Percentiles rank a stretch among this genome's conserved stretches.
Conservation (phyloP, 169 alveolate genomes). For the Plasmodium coatneyi region DNA sequence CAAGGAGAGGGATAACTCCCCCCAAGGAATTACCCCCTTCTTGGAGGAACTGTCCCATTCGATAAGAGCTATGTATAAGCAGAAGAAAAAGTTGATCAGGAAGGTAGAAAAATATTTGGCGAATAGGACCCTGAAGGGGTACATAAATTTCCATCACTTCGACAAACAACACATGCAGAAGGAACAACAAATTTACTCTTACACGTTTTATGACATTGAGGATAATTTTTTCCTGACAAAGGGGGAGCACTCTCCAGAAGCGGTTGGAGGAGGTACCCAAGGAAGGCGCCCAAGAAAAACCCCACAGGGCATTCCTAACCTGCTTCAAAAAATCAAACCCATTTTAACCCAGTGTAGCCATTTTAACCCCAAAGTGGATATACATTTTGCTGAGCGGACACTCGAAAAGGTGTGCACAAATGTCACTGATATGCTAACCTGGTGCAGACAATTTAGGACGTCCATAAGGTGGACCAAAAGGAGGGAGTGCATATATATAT, state of each 20-base stretch:
- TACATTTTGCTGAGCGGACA: conserved; percentile 14
- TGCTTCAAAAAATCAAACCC: conserved; percentile 26
- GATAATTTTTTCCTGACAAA: conserved; percentile 45
- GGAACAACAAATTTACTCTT: background rate
- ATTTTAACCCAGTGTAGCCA: background rate
- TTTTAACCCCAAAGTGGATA: conserved; percentile 2
- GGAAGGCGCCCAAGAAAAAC: background rate
- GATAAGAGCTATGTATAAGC: background rate
- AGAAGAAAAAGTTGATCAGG: conserved; percentile 10
- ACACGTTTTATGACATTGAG: conserved; percentile 7
- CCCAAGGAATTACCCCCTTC: background rate
- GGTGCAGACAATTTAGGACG: conserved; percentile 4
- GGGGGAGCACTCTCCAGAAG: conserved; percentile 11
- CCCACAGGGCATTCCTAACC: background rate
- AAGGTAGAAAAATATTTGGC: conserved; percentile 29
- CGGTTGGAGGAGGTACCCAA: background rate
- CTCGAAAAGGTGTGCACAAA: conserved; percentile 10
- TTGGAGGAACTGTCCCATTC: conserved; percentile 15
- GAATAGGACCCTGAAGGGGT: conserved; percentile 36
- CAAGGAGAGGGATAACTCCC: background rate
- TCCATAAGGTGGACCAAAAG: background rate
- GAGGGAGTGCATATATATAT: background rate
- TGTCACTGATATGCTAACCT: conserved; percentile 12
- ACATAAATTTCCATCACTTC: background rate
- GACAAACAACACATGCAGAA: background rate